phyloP scores from a whole-genome alignment of 805 yeast species.

The Brettanomyces sp. region DNA sequence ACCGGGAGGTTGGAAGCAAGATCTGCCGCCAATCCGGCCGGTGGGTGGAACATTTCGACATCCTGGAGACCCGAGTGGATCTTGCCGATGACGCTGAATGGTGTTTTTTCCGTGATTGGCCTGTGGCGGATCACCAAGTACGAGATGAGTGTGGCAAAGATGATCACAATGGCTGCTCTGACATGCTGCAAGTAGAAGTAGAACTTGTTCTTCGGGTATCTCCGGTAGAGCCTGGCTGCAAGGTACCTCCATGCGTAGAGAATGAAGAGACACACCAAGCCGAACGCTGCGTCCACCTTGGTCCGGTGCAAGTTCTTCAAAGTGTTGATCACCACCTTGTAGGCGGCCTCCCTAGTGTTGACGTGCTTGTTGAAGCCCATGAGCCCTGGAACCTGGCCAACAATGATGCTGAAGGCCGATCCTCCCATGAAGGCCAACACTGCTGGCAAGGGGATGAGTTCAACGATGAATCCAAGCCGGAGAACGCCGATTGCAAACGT shows the following conservation, averaged over 20 bases:
- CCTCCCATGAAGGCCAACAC: conserved; percentile 94
- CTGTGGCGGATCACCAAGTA: conserved; percentile 59
- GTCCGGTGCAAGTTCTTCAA: conserved; percentile 64
- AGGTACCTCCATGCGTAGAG: conserved; percentile 63
- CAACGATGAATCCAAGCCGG: conserved; percentile 81
- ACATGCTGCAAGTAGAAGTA: conserved; percentile 69
- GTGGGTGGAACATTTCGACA: conserved; percentile 64
- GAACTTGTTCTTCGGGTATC: conserved; percentile 48
- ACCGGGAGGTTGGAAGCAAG: conserved; percentile 80
- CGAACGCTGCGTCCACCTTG: conserved; percentile 81
- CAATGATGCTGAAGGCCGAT: conserved; percentile 73
- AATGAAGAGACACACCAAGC: conserved; percentile 64
- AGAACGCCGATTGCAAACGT: conserved; percentile 75
- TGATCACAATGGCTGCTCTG: conserved; percentile 73
- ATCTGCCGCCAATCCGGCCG: conserved; percentile 45
- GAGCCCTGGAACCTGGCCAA: conserved; percentile 80
- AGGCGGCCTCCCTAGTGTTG: conserved; percentile 66
- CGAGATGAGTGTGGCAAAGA: conserved; percentile 74
- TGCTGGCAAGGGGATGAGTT: conserved; percentile 83
- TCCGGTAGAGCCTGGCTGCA: conserved; percentile 51
- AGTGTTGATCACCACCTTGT: conserved; percentile 58
- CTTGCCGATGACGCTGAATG: conserved; percentile 57
- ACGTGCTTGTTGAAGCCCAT: conserved; percentile 65
- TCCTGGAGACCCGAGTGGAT: conserved; percentile 79
- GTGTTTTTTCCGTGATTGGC: conserved; percentile 19